Conservation (phyloP, 768 basidiomycete species). For the Scleroderma bovista region DNA sequence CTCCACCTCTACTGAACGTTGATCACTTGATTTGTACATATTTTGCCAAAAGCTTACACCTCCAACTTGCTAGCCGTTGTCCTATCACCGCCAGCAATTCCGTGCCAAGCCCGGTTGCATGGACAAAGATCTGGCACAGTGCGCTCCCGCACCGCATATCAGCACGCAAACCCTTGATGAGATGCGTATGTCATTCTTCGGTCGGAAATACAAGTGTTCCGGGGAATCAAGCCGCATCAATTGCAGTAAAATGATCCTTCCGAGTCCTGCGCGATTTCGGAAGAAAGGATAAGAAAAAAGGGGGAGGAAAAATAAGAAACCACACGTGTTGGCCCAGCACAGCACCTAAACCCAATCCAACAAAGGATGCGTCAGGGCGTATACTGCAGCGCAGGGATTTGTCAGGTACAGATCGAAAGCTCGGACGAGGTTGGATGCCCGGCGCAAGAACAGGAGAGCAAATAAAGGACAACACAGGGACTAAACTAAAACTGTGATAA, state of each 20-base stretch:
- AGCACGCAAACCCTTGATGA: not conserved
- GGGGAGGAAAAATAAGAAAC: not conserved
- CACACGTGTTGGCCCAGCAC: not conserved
- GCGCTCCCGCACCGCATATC: too few species aligned
- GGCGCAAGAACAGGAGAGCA: not conserved
- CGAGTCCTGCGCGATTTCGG: not conserved
- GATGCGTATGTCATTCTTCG: not conserved
- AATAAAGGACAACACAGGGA: not conserved
- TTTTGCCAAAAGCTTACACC: too few species aligned
- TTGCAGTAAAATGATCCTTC: not conserved
- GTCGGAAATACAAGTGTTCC: not conserved
- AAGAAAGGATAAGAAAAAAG: not conserved
- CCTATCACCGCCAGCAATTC: too few species aligned
- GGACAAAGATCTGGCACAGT: too few species aligned
- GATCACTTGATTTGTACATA: too few species aligned
- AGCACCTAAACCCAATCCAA: slow-evolving; percentile 1
- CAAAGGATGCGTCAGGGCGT: not conserved
- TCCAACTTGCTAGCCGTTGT: too few species aligned
- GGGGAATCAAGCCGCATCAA: too few species aligned
- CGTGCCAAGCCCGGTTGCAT: too few species aligned
- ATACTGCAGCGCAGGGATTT: not conserved
- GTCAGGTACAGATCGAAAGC: not conserved
- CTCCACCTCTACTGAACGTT: too few species aligned
- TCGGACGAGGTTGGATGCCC: not conserved
- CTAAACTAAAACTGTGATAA: not conserved